Evolutionary conservation across 345 rosid species (phyloP), one percentile per base, ranked within the genome.

Genomic region (Syzygium jambos): DNA sequence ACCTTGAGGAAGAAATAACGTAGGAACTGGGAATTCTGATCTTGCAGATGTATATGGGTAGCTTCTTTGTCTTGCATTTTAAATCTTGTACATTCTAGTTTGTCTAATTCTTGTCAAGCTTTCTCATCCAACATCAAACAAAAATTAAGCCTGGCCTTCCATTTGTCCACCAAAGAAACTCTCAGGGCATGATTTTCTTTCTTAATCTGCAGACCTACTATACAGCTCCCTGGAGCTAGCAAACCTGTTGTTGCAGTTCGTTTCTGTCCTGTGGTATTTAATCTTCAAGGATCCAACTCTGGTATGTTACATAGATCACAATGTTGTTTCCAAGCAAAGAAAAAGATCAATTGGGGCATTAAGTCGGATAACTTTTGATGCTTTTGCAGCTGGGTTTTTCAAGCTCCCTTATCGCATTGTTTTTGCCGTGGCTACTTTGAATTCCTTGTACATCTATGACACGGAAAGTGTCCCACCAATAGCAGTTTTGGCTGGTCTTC

Each of bases 191-290:
- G 49, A 73, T 38, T 88, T 51, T 41, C 38, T 55, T 77, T 85
- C 87, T 78, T 78, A 56, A 56, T 85, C 29, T 88, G 59, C 91
- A 98, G 99, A 90, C 99, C 99, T 89, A 95, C 98, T 56, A 55
- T 96, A 88, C 94, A 92, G 92, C 98, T 96, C 52, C 99, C 99
- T n/a, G 90, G 98, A 93, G 96, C 95, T 86, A 92, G 89, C 93
- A 98, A 98, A 92, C 99, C 99, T n/a, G 93, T 98, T 83, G 93
- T 96, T 57, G 99, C 94, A 43, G 97, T 96, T 93, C 95, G 96
- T 17, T 98, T 98, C 90, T 96, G 98, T 88, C 98, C 99, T 51
- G 85, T 94, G 85, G 87, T 93, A 84, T 98, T 93, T 89, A 92
- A 86, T 90, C 95, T 93, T 85, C 90, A 93, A 80, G 95, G 94